A percentile compares a stretch with the other conserved stretches of the same genome.
phyloP scores from a whole-genome alignment of 768 basidiomycete species.

The Ramaria rubella region DNA sequence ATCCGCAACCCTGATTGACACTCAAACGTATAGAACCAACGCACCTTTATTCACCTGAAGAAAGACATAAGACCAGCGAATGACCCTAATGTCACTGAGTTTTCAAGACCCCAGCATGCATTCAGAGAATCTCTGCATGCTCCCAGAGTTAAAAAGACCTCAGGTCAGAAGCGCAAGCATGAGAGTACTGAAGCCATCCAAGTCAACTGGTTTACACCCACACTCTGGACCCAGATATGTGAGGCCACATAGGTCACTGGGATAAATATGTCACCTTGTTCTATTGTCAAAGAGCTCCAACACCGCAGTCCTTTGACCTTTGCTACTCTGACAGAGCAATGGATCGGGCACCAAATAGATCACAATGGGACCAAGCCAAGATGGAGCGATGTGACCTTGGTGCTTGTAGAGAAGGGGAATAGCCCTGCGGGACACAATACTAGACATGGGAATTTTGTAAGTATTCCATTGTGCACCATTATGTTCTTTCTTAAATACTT shows the following conservation, averaged over 20 bases:
- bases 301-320: not conserved
- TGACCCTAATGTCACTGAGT: not conserved
- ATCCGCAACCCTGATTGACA: not conserved
- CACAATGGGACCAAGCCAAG: not conserved
- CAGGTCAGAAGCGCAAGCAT: not conserved
- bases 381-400: not conserved
- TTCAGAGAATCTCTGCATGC: not conserved
- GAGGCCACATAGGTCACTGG: not conserved
- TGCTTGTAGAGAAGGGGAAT: not conserved
- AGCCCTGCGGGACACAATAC: not conserved
- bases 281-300: not conserved
- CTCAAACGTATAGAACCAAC: not conserved
- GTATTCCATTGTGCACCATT: not conserved
- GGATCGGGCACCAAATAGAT: not conserved
- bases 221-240: not conserved
- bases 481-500: not conserved
- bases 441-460: not conserved
- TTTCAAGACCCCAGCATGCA: not conserved
- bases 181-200: not conserved
- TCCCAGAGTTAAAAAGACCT: not conserved
- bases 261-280: not conserved
- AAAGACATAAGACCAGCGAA: not conserved
- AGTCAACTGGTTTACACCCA: not conserved
- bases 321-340: not conserved
- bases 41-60: not conserved